Percentiles rank a stretch among this genome's conserved stretches.
These are phyloP conservation scores for Crucihimalaya himalaica DNA, from an alignment of 345 rosid genomes.

Conservation along the genomic window DNA sequence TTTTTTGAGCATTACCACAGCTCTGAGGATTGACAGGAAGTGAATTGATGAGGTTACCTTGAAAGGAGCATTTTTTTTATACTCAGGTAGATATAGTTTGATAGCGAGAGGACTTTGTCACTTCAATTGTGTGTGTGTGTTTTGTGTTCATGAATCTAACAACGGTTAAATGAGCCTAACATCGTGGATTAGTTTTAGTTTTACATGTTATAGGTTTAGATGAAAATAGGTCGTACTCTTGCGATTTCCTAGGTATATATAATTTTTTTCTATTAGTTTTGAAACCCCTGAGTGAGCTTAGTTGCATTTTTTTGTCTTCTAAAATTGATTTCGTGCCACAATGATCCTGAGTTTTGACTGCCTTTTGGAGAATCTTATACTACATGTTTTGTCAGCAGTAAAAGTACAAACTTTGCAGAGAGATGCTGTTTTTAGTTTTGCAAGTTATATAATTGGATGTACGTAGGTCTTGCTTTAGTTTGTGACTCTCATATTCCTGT, in stretches of 20 bases:
- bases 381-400: background rate
- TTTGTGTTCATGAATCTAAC: conserved; percentile 4
- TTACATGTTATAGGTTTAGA: conserved; percentile 24
- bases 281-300: background rate
- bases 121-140: background rate
- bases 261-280: conserved; percentile 5
- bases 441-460: conserved; percentile 2
- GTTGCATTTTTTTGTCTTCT: background rate
- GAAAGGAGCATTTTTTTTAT: background rate
- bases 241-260: background rate
- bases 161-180: background rate
- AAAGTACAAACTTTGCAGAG: background rate
- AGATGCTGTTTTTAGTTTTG: background rate
- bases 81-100: conserved; percentile 9
- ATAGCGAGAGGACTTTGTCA: conserved; percentile 3
- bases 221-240: background rate
- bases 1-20: conserved; percentile 4
- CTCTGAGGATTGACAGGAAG: background rate
- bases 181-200: background rate
- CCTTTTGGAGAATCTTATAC: background rate
- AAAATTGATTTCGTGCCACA: background rate
- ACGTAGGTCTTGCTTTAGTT: conserved; percentile 20
- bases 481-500: conserved; percentile 17
- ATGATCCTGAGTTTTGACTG: background rate
- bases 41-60: background rate